Evolutionary conservation across 2,329 filamentous ascomycete species (phyloP).

Genomic region (Kalaharituber pfeilii): DNA sequence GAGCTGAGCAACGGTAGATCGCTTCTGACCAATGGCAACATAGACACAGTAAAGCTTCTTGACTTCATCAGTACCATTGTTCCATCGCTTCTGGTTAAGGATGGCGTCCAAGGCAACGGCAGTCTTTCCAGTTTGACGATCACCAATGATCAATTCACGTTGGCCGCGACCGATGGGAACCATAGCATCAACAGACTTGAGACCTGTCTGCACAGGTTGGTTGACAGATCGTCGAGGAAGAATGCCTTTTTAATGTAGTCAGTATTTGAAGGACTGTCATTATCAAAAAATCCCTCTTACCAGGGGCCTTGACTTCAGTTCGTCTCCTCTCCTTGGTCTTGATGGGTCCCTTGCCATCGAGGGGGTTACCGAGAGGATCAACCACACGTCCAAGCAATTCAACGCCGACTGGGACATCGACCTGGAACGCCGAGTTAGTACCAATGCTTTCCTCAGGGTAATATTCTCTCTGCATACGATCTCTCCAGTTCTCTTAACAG

Average conservation of each 20-base stretch:
- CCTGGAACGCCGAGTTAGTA: slow-evolving; percentile 36
- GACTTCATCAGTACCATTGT: slow-evolving; percentile 64
- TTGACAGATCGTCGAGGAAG: slow-evolving; percentile 92
- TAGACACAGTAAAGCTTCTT: slow-evolving; percentile 99
- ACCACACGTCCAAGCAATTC: slow-evolving; percentile 95
- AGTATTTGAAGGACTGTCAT: background rate
- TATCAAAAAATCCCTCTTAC: slow-evolving; percentile 26
- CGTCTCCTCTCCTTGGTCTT: slow-evolving; percentile 82
- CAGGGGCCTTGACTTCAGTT: slow-evolving; percentile 97
- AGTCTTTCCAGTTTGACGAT: slow-evolving; percentile 99
- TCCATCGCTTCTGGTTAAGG: slow-evolving; percentile 99
- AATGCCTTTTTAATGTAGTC: slow-evolving; percentile 39
- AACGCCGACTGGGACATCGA: slow-evolving; percentile 85
- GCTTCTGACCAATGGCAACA: slow-evolving; percentile 98
- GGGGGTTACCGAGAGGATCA: slow-evolving; percentile 96
- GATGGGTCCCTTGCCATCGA: slow-evolving; percentile 96
- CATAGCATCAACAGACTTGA: slow-evolving; percentile 99
- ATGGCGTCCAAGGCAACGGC: slow-evolving; percentile 96
- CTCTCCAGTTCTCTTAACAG: slow-evolving; percentile 97
- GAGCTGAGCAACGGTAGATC: slow-evolving; percentile 95
- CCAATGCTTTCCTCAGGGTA: background rate
- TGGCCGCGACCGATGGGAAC: slow-evolving; percentile 99
- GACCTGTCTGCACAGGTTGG: slow-evolving; percentile 96
- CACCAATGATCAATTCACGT: slow-evolving; percentile 99
- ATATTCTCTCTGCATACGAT: slow-evolving; percentile 52